These are phyloP conservation scores for Poteriospumella lacustris DNA, from an alignment of 108 stramenopile genomes.

Conservation along the genomic window DNA sequence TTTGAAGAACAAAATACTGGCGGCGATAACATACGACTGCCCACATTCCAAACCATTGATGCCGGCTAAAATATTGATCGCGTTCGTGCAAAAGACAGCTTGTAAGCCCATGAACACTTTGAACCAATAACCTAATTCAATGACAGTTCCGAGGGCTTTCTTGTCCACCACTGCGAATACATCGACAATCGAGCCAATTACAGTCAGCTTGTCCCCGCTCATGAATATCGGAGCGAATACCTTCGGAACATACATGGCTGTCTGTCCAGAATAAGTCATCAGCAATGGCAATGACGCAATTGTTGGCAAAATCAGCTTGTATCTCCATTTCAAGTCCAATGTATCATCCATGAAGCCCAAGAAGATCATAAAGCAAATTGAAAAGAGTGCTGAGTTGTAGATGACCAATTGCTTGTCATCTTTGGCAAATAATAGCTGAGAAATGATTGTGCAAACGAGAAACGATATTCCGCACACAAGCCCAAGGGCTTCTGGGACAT, in stretches of 20 bases:
- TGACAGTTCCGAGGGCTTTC: conserved; percentile 62
- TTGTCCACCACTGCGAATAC: conserved; percentile 56
- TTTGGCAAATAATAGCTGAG: conserved; percentile 67
- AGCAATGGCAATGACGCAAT: conserved; percentile 90
- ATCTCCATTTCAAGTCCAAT: conserved; percentile 90
- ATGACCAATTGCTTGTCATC: conserved; percentile 42
- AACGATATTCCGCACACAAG: conserved; percentile 84
- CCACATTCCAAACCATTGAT: conserved; percentile 97
- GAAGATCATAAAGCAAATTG: conserved; percentile 91
- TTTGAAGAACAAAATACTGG: conserved; percentile 58
- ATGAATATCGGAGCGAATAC: conserved; percentile 14
- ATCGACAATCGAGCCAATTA: conserved; percentile 10
- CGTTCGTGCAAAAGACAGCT: conserved; percentile 98
- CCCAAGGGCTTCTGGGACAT: conserved; percentile 81
- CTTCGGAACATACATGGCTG: conserved; percentile 76
- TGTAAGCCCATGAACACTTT: conserved; percentile 90
- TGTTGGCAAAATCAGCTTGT: conserved; percentile 84
- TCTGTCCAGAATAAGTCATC: conserved; percentile 84
- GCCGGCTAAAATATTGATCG: conserved; percentile 97
- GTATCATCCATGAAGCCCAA: conserved; percentile 48
- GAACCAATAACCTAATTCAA: conserved; percentile 78
- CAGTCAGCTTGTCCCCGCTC: conserved; percentile 24
- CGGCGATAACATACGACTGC: conserved; percentile 81
- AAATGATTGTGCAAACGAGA: conserved; percentile 75
- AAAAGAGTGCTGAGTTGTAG: conserved; percentile 72